Base-by-base conservation (phyloP, 306 rosid genomes). In the Hippophae rhamnoides region DNA sequence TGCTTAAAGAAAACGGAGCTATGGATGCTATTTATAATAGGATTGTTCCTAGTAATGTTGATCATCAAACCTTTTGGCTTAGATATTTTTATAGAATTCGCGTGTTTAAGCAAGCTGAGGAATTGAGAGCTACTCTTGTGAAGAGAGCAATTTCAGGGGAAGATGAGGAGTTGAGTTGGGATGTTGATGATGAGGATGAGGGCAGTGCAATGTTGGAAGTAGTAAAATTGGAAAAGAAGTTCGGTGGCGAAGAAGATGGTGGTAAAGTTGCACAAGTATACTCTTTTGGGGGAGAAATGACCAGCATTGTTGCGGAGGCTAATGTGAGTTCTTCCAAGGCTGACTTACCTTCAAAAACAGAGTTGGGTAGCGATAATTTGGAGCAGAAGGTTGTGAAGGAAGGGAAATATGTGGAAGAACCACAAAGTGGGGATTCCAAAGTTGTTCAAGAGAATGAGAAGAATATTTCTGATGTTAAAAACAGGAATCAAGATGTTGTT, bases 91-190 rank as follows among this genome's bases (percentile, higher is more conserved):
- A 74, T 57, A 86, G 74, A 82, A 76, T 84, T 66, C 47, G 72
- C 71, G 86, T 65, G 82, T 66, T 86, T 41, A 78, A 79, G 80
- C 81, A 74, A 69, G 88, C 86, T 14, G 88, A 86, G 68, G 76
- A 82, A 54, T 74, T 75, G 2, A 89, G 87, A 74, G 81, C 72
- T 27, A 89, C 76, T 69, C 78, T 86, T 61, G 95, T 89, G 64
- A 82, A 75, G 71, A 60, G 86, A 12, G 86, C 80, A 14, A 84
- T 86, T 45, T 75, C 87, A 0, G 65, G 63, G 54, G 84, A 81
- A 44, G 79, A 49, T 31, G 38, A 31, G 38, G 94, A 86, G 9
- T 72, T 89, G 83, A 89, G 93, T 64, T 89, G 97, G 97, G 97
- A 86, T 70, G 79, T 89, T 55, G 93, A 84, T 69, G 95, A 31